These are phyloP conservation scores for Gremmenia infestans DNA, from an alignment of 2,329 filamentous ascomycete species.

Conservation along the genomic window DNA sequence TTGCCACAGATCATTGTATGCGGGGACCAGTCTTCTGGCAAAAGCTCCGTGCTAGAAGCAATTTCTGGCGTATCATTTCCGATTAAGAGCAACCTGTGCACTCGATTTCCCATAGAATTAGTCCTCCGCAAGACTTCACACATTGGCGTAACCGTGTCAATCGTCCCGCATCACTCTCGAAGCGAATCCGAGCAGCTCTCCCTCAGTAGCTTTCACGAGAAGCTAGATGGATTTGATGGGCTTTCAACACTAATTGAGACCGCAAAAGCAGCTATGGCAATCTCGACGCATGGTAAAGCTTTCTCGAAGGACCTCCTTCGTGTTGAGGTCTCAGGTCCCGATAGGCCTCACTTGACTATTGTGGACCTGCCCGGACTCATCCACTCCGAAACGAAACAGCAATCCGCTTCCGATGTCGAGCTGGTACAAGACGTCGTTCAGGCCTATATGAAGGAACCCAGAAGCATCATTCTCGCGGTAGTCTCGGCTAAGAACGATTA, in stretches of 20 bases:
- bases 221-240: slow-evolving; percentile 10
- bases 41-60: slow-evolving; percentile 31
- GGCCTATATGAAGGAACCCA: slow-evolving; percentile 46
- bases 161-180: slow-evolving; percentile 12
- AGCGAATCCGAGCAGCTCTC: slow-evolving; percentile 5
- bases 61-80: slow-evolving; percentile 36
- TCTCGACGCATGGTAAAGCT: slow-evolving; percentile 16
- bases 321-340: slow-evolving; percentile 15
- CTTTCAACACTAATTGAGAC: slow-evolving; percentile 13
- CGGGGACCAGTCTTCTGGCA: slow-evolving; percentile 31
- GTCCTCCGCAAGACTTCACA: slow-evolving; percentile 1
- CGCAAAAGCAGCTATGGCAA: slow-evolving; percentile 12
- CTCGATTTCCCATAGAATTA: slow-evolving; percentile 40
- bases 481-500: slow-evolving; percentile 8
- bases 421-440: slow-evolving; percentile 44
- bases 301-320: slow-evolving; percentile 14
- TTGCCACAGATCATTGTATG: slow-evolving; percentile 24
- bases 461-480: slow-evolving; percentile 39
- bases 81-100: slow-evolving; percentile 35
- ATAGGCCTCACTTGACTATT: slow-evolving; percentile 48
- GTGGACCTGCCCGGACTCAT: slow-evolving; percentile 56
- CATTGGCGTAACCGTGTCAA: slow-evolving; percentile 2
- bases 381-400: slow-evolving; percentile 39
- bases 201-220: slow-evolving; percentile 10
- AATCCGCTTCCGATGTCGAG: slow-evolving; percentile 39